Evolutionary conservation across 2,329 filamentous ascomycete genomes (phyloP), one percentile per base, ranked within the genome.

Genomic region (Talaromyces atroroseus): DNA sequence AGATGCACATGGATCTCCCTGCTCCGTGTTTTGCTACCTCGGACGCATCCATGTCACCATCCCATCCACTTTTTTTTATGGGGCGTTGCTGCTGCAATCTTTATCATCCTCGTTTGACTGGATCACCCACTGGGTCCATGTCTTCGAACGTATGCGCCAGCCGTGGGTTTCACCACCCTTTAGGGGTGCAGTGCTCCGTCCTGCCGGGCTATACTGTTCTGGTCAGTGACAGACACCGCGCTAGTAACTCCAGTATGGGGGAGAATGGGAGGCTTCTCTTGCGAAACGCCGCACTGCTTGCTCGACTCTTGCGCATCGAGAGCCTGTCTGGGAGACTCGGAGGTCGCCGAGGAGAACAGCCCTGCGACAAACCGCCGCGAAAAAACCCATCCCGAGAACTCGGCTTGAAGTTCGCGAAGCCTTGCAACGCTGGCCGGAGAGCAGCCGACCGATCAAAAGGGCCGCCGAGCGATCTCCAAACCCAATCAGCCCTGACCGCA

Each of bases 41-140:
- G 24, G 29, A 34, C 18, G 8, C 38, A 10, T 14, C 40, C 40
- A 44, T 44, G 40, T 23, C 40, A 44, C 40, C 40, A 44, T 21
- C 40, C 18, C 40, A 52, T 18, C 50, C 50, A 52, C 50, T 29
- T 29, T 52, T 53, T 53, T 52, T 53, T 53, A 53, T 53, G 51
- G 51, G 51, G 24, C 51, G 12, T 18, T 20, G 38, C 16, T 18
- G 18, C 18, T 42, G 38, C 38, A 42, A 44, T 44, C 40, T 29
- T 40, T 44, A 44, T 44, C 40, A 23, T 5, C 18, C 14, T 21
- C 40, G 5, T 11, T 23, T 44, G 40, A 44, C 40, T 44, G 40
- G 40, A 42, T 20, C 38, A 20, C 38, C 38, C 36, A 40, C 2
- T 5, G 32, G 36, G 36, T 18, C 36, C 8, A 40, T 7, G 14